A percentile compares a stretch with the other conserved stretches of the same genome.
phyloP scores from a whole-genome alignment of 2,329 filamentous ascomycete species.

The Byssoonygena ceratinophila region DNA sequence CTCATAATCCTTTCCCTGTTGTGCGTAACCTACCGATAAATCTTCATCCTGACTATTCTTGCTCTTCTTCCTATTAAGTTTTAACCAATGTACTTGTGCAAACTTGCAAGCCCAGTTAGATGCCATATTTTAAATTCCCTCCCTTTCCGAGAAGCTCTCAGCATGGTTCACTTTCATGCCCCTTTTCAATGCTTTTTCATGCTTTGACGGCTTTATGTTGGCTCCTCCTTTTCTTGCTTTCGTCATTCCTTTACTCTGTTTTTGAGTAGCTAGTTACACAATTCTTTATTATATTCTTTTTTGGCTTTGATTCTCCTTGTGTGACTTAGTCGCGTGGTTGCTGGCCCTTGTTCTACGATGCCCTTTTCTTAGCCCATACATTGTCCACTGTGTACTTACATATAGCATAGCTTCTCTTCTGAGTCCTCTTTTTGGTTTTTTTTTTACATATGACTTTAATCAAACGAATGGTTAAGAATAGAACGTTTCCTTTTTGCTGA shows the following conservation, averaged over 20 bases:
- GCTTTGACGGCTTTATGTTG: conserved; percentile 1
- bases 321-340: background rate
- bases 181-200: background rate
- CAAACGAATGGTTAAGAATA: background rate
- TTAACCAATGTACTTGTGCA: background rate
- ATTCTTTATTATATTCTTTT: too few species aligned
- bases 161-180: background rate
- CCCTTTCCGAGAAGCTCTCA: background rate
- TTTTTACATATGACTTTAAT: background rate
- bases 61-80: background rate
- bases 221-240: background rate
- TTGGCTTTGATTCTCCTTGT: background rate
- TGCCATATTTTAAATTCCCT: background rate
- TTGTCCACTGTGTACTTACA: conserved; percentile 1
- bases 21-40: background rate
- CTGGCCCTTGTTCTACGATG: background rate
- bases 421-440: background rate
- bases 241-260: background rate
- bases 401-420: background rate
- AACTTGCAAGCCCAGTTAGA: background rate
- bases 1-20: background rate
- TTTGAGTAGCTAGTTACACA: background rate
- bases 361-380: background rate
- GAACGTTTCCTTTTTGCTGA: too few species aligned
- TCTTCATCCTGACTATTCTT: background rate